Base-by-base conservation (phyloP, 495 filamentous ascomycete genomes). In the Neurospora hispaniola region DNA sequence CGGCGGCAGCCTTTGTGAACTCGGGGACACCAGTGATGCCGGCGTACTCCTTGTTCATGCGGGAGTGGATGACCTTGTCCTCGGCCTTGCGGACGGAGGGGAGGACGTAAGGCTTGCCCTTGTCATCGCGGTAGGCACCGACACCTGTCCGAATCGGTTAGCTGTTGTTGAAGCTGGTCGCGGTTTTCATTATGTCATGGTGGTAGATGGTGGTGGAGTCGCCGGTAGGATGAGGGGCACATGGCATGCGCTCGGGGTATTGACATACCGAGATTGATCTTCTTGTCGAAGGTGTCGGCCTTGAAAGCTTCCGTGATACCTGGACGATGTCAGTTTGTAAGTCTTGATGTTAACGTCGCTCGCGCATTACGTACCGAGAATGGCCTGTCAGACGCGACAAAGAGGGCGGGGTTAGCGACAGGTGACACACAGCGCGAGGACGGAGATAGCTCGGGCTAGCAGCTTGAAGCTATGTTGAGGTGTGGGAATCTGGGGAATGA, bases 221-320 rank as follows among this genome's bases (percentile, higher is more conserved):
- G 27, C 27, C 27, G 14, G 35, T 5, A 66, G 54, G 54, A 35
- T 66, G 54, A 66, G 54, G 54, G 54, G 54, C 27, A 35, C 16
- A 66, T 66, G 35, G 54, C 54, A 66, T 35, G 54, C 35, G 54
- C 54, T 66, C 20, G 35, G 42, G 59, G 62, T 83, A 70, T 81
- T 84, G 69, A 71, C 82, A 85, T 88, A 90, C 94, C 94, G 71
- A 99, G 88, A 85, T 98, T 98, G 87, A 98, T 97, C 90, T 99
- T 99, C 84, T 95, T 87, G 71, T 89, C 84, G 83, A 96, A 93
- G 75, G 83, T 87, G 80, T 99, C 95, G 79, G 94, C 93, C 88
- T 98, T 99, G 92, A 96, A 99, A 70, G 96, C 96, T 85, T 99
- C 96, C 70, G 96, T 98, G 85, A 99, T 96, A 85, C 95, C 95